These are phyloP conservation scores for Candida khao-thaluensis DNA, from an alignment of 805 yeast genomes.

Conservation along the genomic window DNA sequence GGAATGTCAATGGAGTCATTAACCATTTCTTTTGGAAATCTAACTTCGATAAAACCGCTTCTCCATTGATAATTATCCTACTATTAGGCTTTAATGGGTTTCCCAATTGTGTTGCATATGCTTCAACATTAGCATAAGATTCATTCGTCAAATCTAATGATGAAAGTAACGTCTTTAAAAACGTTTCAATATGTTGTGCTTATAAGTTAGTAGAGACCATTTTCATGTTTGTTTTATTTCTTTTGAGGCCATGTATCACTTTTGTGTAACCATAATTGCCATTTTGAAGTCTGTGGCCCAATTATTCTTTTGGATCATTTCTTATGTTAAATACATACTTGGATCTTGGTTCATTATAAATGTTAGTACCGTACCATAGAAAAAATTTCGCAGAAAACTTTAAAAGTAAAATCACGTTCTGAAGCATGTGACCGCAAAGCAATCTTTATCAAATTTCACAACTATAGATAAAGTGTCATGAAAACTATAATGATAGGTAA, in stretches of 20 bases:
- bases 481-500: background rate
- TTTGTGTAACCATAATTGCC: too few relatives aligned
- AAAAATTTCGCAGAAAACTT: constrained; percentile 3
- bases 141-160: constrained; percentile 38
- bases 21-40: constrained; percentile 62
- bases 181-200: constrained; percentile 36
- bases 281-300: too few relatives aligned
- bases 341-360: constrained; percentile 17
- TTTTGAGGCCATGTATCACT: too few relatives aligned
- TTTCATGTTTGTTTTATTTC: too few relatives aligned
- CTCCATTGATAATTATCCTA: constrained; percentile 58
- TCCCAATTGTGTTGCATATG: constrained; percentile 44
- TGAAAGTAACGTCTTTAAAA: constrained; percentile 33
- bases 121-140: constrained; percentile 30
- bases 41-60: constrained; percentile 46
- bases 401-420: background rate
- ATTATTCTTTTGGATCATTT: too few relatives aligned
- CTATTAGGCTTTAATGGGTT: constrained; percentile 52
- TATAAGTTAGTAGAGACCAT: constrained; percentile 13
- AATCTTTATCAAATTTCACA: background rate
- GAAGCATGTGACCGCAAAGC: background rate
- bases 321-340: constrained; percentile 13
- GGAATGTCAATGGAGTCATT: constrained; percentile 57
- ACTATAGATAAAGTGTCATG: background rate
- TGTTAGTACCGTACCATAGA: background rate